A percentile compares a stretch with the other conserved stretches of the same genome.
Evolutionary conservation across 306 rosid genomes (phyloP).

Genomic region (Luffa aegyptiaca): DNA sequence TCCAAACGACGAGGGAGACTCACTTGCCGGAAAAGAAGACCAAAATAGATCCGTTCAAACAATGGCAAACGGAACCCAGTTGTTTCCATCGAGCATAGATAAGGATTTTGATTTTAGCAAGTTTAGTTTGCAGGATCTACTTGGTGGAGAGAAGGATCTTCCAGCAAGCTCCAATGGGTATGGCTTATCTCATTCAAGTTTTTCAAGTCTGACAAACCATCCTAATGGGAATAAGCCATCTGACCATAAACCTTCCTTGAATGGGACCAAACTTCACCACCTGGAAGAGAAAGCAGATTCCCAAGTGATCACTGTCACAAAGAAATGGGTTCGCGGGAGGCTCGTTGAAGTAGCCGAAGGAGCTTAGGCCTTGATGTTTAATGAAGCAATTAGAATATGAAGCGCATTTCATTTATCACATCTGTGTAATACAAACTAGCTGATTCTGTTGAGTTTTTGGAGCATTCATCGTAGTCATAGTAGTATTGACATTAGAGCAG

Average conservation of each 20-base stretch:
- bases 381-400: constrained; percentile 3
- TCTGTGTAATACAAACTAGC: not conserved
- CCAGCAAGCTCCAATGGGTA: constrained; percentile 26
- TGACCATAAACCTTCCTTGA: constrained; percentile 21
- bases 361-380: constrained; percentile 11
- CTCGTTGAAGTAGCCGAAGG: constrained; percentile 59
- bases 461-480: not conserved
- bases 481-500: not conserved
- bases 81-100: constrained; percentile 17
- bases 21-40: constrained; percentile 11
- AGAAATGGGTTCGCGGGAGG: constrained; percentile 86
- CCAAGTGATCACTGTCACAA: constrained; percentile 28
- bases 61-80: constrained; percentile 45
- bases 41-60: constrained; percentile 18
- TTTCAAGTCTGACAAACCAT: constrained; percentile 16
- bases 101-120: constrained; percentile 30
- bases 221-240: constrained; percentile 21
- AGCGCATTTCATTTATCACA: not conserved
- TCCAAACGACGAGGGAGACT: constrained; percentile 11
- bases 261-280: constrained; percentile 26
- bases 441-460: not conserved
- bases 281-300: constrained; percentile 23
- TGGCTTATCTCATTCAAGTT: constrained; percentile 25
- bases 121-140: constrained; percentile 30
- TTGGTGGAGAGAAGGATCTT: constrained; percentile 30